phyloP scores from a whole-genome alignment of 2,329 filamentous ascomycete species.

The Moelleriella libera region DNA sequence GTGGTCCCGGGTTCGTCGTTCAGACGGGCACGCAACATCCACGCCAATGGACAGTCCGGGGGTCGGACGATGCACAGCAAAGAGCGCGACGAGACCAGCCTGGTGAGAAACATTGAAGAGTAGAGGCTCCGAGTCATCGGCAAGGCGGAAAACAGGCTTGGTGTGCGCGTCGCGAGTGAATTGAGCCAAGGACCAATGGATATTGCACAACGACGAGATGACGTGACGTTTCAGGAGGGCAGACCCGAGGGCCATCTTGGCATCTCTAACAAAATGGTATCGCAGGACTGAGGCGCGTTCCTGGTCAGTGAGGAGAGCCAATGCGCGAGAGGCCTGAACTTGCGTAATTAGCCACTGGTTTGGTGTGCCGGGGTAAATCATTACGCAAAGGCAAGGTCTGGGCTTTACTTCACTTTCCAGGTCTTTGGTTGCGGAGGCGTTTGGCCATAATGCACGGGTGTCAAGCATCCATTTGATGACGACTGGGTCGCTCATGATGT shows the following conservation, averaged over 20 bases:
- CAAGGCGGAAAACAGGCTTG: conserved; percentile 39
- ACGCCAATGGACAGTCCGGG: conserved; percentile 42
- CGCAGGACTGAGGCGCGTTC: conserved; percentile 44
- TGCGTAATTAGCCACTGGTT: not conserved
- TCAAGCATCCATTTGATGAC: conserved; percentile 50
- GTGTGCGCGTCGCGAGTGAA: conserved; percentile 40
- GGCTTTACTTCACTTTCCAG: conserved; percentile 27
- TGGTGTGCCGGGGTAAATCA: no score
- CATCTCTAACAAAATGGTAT: conserved; percentile 56
- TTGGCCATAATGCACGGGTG: conserved; percentile 43
- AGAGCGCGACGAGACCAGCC: conserved; percentile 56
- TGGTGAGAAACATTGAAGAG: conserved; percentile 70
- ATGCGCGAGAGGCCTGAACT: conserved; percentile 36
- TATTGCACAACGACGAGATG: conserved; percentile 40
- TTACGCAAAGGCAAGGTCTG: no score
- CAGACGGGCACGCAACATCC: conserved; percentile 62
- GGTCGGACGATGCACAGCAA: conserved; percentile 31
- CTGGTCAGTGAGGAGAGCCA: conserved; percentile 34
- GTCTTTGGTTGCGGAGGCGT: conserved; percentile 31
- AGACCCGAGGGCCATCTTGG: conserved; percentile 60
- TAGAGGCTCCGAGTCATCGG: conserved; percentile 32
- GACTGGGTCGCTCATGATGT: conserved; percentile 10
- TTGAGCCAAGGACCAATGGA: conserved; percentile 46
- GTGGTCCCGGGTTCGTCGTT: conserved; percentile 50
- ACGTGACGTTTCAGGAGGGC: conserved; percentile 60